These are phyloP conservation scores for Alternaria angustiovoidea DNA, from an alignment of 2,329 filamentous ascomycete species.

Conservation along the genomic window DNA sequence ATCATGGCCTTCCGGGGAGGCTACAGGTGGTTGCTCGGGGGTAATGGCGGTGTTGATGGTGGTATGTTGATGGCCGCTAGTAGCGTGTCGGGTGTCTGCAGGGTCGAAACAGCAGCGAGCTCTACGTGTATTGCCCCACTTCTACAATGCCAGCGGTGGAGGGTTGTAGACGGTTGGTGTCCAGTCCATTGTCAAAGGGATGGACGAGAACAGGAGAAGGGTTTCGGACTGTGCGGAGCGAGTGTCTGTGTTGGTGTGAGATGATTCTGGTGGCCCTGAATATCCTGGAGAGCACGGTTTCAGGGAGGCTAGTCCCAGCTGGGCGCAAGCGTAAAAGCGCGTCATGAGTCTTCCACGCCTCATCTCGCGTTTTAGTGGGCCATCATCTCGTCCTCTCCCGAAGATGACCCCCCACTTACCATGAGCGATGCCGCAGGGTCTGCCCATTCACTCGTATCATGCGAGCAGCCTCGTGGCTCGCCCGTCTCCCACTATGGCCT, in stretches of 20 bases:
- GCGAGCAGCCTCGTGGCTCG: conserved; percentile 15
- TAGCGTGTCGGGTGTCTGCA: conserved; percentile 17
- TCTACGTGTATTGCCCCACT: conserved; percentile 18
- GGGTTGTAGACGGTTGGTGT: conserved; percentile 10
- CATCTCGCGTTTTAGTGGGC: conserved; percentile 20
- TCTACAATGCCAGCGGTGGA: conserved; percentile 22
- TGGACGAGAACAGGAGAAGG: conserved; percentile 21
- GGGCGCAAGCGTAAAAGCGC: conserved; percentile 28
- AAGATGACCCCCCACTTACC: conserved; percentile 29
- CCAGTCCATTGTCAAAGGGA: conserved; percentile 30
- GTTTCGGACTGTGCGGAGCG: conserved; percentile 14
- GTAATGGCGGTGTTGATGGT: conserved; percentile 30
- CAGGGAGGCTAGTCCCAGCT: conserved; percentile 19
- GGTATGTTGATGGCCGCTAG: conserved; percentile 30
- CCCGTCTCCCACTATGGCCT: conserved; percentile 22
- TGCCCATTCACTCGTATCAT: conserved; percentile 22
- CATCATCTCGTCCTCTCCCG: conserved; percentile 9
- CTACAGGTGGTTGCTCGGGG: conserved; percentile 38
- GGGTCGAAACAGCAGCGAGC: conserved; percentile 27
- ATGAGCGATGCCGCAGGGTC: conserved; percentile 34
- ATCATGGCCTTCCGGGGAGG: conserved; percentile 42
- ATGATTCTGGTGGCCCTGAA: conserved; percentile 26
- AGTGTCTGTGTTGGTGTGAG: conserved; percentile 26
- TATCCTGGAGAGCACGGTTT: conserved; percentile 18
- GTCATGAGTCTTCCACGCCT: conserved; percentile 27